phyloP scores from a whole-genome alignment of 2,329 filamentous ascomycete genomes.

The Aspergillus hortae region DNA sequence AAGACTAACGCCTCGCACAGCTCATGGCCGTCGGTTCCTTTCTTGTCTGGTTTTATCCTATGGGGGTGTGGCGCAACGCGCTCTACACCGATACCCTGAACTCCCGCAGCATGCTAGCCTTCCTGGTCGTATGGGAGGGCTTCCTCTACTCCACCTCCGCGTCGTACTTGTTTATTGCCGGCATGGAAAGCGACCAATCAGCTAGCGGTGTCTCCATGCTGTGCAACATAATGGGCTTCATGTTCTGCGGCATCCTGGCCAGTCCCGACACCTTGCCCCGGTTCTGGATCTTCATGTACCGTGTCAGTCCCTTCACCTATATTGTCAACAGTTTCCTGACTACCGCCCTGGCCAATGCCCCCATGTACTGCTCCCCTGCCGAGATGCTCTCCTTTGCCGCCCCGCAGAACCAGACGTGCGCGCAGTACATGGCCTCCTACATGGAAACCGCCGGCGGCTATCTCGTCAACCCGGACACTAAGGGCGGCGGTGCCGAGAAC shows the following conservation, averaged over 20 bases:
- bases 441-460: neutral
- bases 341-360: neutral
- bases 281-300: constrained; percentile 17
- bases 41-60: constrained; percentile 62
- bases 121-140: constrained; percentile 61
- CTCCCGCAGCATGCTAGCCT: constrained; percentile 58
- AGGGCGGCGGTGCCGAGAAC: neutral
- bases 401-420: constrained; percentile 4
- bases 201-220: constrained; percentile 1
- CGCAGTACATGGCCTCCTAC: constrained; percentile 2
- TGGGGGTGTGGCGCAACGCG: constrained; percentile 39
- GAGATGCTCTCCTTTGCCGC: constrained; percentile 4
- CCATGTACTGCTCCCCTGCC: constrained; percentile 1
- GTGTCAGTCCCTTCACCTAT: constrained; percentile 16
- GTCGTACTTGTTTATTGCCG: constrained; percentile 65
- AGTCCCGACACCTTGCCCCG: constrained; percentile 5
- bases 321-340: constrained; percentile 13
- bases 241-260: constrained; percentile 11
- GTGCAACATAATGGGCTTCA: constrained; percentile 2
- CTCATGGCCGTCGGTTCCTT: constrained; percentile 56
- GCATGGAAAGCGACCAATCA: neutral
- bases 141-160: constrained; percentile 67
- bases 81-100: constrained; percentile 27
- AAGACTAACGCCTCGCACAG: constrained; percentile 17
- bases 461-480: constrained; percentile 1